These are phyloP conservation scores for Nakazawaea populi DNA, from an alignment of 805 yeast species.

Conservation along the genomic window DNA sequence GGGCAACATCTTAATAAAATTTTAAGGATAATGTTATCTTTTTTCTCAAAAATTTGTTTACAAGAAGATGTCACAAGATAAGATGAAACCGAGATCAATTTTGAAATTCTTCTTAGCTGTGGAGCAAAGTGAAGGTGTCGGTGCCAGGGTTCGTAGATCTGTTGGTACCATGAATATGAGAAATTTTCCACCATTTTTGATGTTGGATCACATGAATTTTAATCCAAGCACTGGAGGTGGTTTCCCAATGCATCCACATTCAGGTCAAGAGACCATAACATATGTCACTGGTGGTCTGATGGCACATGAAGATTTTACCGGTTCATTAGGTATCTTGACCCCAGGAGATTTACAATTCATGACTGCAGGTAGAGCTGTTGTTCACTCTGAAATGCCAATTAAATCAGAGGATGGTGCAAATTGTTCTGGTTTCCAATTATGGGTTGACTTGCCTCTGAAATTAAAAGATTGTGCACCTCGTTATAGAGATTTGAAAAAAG, in stretches of 20 bases:
- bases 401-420: slow-evolving; percentile 39
- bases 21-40: not conserved
- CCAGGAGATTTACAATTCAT: slow-evolving; percentile 88
- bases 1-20: not conserved
- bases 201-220: slow-evolving; percentile 74
- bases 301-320: slow-evolving; percentile 86
- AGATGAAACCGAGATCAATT: slow-evolving; percentile 33
- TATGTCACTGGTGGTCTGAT: slow-evolving; percentile 58
- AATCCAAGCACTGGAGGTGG: slow-evolving; percentile 68
- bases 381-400: slow-evolving; percentile 84
- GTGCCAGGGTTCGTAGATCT: slow-evolving; percentile 80
- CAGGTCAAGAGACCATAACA: slow-evolving; percentile 80
- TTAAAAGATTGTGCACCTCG: slow-evolving; percentile 63
- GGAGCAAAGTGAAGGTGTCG: slow-evolving; percentile 81
- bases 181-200: slow-evolving; percentile 74
- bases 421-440: slow-evolving; percentile 68
- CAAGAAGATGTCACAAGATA: not conserved
- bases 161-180: slow-evolving; percentile 65
- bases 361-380: slow-evolving; percentile 89
- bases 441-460: slow-evolving; percentile 77
- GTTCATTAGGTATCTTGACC: slow-evolving; percentile 66
- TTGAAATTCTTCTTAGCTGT: slow-evolving; percentile 48
- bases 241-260: slow-evolving; percentile 80
- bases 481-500: slow-evolving; percentile 67
- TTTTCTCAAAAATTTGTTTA: not conserved